Base-by-base conservation (phyloP, 139 green algal species). In the Tetraselmis striata region DNA sequence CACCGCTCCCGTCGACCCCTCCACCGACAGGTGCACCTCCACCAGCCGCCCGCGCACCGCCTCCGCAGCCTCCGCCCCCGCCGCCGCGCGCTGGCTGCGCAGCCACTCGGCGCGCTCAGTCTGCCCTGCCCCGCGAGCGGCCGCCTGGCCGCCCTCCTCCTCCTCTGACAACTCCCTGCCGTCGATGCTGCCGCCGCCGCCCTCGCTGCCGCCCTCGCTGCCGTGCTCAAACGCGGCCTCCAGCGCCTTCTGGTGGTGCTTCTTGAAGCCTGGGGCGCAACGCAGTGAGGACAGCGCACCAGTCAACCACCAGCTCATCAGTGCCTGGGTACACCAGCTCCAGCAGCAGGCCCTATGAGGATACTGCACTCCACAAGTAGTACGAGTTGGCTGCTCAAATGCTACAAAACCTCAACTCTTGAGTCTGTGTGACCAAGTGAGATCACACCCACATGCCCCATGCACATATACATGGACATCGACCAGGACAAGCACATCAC, bases 211-310 rank as follows among this genome's bases (percentile, higher is more conserved):
- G n/a, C 83, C 78, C 83, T 28, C 59, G 30, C 1, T 31, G 30
- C 83, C 59, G 11, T 5, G 85, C 30, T 85, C 80, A 76, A 90
- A 29, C 0, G 67, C 89, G 30, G 80, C 32, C 27, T 92, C 86
- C 28, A 92, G 83, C 28, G 59, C 83, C 26, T 90, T 77, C 23
- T 91, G 82, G 78, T 95, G 83, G 78, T 92, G 79, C 75, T 76
- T 77, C 79, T 90, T 88, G 84, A 95, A 96, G 0, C 93, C 92
- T 30, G 88, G 93, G 2, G 93, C 93, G n/a, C n/a, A n/a, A n/a
- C n/a, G n/a, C n/a, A n/a, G n/a, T n/a, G n/a, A n/a, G n/a, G n/a
- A n/a, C n/a, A n/a, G n/a, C n/a, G n/a, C n/a, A n/a, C n/a, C n/a
- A n/a, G n/a, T n/a, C n/a, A n/a, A n/a, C n/a, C n/a, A n/a, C n/a